These are phyloP conservation scores for Alternaria hordeiaustralica DNA, from an alignment of 2,329 filamentous ascomycete species.

Conservation along the genomic window DNA sequence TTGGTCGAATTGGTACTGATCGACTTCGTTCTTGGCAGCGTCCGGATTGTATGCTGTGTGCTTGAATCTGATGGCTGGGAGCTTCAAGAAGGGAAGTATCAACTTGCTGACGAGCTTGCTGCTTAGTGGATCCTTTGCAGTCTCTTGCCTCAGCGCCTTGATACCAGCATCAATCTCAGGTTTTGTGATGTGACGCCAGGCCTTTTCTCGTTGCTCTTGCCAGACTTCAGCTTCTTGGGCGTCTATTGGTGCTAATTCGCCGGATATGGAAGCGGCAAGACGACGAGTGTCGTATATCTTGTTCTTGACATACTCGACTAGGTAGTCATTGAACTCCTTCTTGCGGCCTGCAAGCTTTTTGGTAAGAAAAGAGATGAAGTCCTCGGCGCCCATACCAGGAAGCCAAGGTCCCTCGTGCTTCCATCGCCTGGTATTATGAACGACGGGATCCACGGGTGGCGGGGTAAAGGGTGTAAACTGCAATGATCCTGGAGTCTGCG, in stretches of 20 bases:
- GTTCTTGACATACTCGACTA: constrained; percentile 40
- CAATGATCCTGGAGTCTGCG: constrained; percentile 24
- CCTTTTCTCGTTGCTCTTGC: constrained; percentile 24
- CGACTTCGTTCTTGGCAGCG: constrained; percentile 38
- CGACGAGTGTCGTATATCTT: constrained; percentile 41
- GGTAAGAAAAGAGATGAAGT: constrained; percentile 60
- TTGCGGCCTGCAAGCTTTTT: constrained; percentile 51
- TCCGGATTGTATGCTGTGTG: constrained; percentile 19
- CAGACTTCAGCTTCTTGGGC: constrained; percentile 28
- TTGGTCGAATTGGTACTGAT: constrained; percentile 35
- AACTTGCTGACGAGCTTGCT: constrained; percentile 59
- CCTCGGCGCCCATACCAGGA: constrained; percentile 60
- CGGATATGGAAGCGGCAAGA: constrained; percentile 21
- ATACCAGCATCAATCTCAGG: constrained; percentile 37
- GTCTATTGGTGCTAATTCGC: constrained; percentile 30
- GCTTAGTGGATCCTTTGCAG: constrained; percentile 54
- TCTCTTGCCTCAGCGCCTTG: constrained; percentile 54
- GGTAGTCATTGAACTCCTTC: constrained; percentile 38
- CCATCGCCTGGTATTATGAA: constrained; percentile 54
- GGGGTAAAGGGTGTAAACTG: constrained; percentile 29
- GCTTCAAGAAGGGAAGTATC: constrained; percentile 63
- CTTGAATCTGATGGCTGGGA: constrained; percentile 53
- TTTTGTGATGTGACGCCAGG: constrained; percentile 36
- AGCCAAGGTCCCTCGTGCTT: constrained; percentile 67
- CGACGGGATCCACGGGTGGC: constrained; percentile 26